phyloP scores from a whole-genome alignment of 129 eudicot genomes.

The Flaveria bidentis region DNA sequence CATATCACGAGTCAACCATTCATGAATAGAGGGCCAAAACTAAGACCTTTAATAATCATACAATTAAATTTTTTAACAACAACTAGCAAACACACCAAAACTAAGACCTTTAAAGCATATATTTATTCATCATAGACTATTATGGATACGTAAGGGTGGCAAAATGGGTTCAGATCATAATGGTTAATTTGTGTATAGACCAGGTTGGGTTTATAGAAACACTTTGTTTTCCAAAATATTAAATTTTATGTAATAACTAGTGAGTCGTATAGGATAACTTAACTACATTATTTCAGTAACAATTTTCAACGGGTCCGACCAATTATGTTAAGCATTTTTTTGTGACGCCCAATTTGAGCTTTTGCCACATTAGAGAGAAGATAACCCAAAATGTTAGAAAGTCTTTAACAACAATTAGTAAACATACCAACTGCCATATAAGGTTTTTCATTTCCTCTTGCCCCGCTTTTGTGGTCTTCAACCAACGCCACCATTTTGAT shows the following conservation, averaged over 20 bases:
- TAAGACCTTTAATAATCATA: not conserved
- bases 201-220: not conserved
- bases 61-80: not conserved
- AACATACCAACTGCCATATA: constrained; percentile 83
- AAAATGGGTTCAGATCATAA: not conserved
- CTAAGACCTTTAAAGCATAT: not conserved
- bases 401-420: not conserved
- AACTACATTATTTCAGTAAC: not conserved
- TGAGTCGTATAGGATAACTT: not conserved
- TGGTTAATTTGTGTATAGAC: not conserved
- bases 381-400: not conserved
- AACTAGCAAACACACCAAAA: constrained; percentile 49
- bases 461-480: constrained; percentile 89
- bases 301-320: not conserved
- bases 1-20: not conserved
- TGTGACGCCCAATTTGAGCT: not conserved
- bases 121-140: too few relatives aligned
- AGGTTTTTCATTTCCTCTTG: constrained; percentile 83
- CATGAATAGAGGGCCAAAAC: not conserved
- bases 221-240: not conserved
- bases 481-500: constrained; percentile 98
- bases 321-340: not conserved
- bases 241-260: not conserved
- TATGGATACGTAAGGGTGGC: not conserved
- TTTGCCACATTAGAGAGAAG: not conserved